Base-by-base conservation (phyloP, 805 yeast genomes). In the Schwanniomyces vanrijiae region DNA sequence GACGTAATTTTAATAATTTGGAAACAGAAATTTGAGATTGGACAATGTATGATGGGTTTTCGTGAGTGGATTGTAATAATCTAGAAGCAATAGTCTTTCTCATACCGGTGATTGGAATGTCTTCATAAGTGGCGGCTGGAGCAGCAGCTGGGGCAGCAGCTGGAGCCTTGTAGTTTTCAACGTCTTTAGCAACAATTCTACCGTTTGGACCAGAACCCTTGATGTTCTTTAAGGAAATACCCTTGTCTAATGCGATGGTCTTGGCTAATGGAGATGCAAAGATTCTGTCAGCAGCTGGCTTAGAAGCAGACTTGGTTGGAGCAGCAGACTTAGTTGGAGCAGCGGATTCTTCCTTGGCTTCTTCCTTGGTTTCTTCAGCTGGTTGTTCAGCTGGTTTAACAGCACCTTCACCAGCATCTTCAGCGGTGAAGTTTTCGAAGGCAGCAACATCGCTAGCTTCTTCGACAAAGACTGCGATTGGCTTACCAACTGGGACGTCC, bases 381-480 rank as follows among this genome's bases (percentile, higher is more conserved):
- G 79, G 63, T 29, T 60, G 49, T 20, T 62, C 58, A 28, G 78
- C 65, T 29, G 80, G 64, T 29, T 76, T 65, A 34, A 59, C 65
- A 22, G 60, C 65, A 22, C 69, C 62, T 37, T 71, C 82, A 48
- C 84, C 86, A 37, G 94, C 95, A 60, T 88, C 97, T 33, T 81
- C 90, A 41, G 82, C 80, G 45, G 95, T 84, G 78, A 90, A 94
- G 59, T 80, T 83, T 56, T 82, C 88, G 65, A 94, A 94, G 13
- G 97, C 97, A 28, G 83, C 77, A 50, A 94, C 97, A 61, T 88
- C 96, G 39, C 60, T 83, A 53, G 79, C 78, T 24, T 90, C 88
- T 73, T 92, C 97, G 45, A 92, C 98, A 68, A 88, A 92, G 37
- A 94, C 97, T 52, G 96, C 99, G 67, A 94, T 88, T 62, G 99